Conservation (phyloP, 2,329 filamentous ascomycete species). For the Apiospora marii region DNA sequence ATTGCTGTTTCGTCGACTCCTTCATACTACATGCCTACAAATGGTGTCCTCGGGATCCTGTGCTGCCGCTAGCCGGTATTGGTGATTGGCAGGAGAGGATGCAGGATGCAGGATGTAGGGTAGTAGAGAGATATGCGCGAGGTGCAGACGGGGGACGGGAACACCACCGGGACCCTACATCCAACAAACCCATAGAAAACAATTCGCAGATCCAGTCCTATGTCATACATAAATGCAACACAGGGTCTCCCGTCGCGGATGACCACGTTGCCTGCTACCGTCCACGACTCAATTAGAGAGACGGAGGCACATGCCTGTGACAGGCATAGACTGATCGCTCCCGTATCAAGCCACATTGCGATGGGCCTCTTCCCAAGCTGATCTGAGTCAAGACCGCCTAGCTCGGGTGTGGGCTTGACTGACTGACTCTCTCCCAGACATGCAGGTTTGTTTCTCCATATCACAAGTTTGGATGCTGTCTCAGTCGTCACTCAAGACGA, state of each 20-base stretch:
- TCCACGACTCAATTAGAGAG: background rate
- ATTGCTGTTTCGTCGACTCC: background rate
- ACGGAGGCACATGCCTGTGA: constrained; percentile 13
- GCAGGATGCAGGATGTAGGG: background rate
- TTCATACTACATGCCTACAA: background rate
- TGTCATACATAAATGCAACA: constrained; percentile 7
- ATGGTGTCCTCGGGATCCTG: background rate
- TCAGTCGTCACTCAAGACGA: constrained; percentile 8
- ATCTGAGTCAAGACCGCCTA: constrained; percentile 4
- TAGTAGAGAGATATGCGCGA: background rate
- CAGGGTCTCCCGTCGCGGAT: background rate
- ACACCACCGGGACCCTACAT: constrained; percentile 18
- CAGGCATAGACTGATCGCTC: constrained; percentile 5
- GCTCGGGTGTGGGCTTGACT: constrained; percentile 13
- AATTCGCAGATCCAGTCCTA: background rate
- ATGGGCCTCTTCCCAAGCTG: background rate
- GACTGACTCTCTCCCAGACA: constrained; percentile 17
- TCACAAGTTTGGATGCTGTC: constrained; percentile 10
- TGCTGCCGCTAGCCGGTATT: constrained; percentile 1
- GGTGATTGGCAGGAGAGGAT: background rate
- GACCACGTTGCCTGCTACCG: constrained; percentile 6
- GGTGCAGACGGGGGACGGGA: constrained; percentile 1
- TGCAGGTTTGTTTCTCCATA: background rate
- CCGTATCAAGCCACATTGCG: constrained; percentile 11
- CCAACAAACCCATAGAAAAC: constrained; percentile 3